A percentile compares a stretch with the other conserved stretches of the same genome.
These are phyloP conservation scores for Hemisphaericaspora xylanilytica DNA, from an alignment of 1,139 yeast species.

Conservation along the genomic window DNA sequence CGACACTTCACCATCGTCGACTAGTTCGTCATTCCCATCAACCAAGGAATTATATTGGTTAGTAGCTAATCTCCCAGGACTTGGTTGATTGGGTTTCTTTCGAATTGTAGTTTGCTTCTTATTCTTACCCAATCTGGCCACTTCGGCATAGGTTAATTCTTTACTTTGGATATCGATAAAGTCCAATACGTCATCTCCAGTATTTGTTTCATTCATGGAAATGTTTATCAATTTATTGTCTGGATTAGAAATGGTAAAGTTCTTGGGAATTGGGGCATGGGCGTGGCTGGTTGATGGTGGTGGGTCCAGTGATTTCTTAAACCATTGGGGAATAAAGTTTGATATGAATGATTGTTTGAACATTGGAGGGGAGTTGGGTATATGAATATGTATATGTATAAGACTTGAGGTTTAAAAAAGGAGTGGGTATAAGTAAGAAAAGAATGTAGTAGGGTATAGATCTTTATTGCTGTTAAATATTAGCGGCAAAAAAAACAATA, in stretches of 20 bases:
- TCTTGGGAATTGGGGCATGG: constrained; percentile 23
- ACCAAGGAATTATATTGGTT: constrained; percentile 12
- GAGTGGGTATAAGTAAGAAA: too few relatives aligned
- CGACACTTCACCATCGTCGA: constrained; percentile 3
- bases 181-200: constrained; percentile 25
- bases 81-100: constrained; percentile 6
- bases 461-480: too few relatives aligned
- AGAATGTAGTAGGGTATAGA: too few relatives aligned
- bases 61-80: constrained; percentile 6
- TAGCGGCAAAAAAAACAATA: too few relatives aligned
- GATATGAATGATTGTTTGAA: constrained; percentile 12
- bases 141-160: constrained; percentile 46
- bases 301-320: constrained; percentile 9
- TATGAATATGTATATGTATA: too few relatives aligned
- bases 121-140: constrained; percentile 31
- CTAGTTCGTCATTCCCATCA: neutral
- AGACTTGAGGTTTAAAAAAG: neutral
- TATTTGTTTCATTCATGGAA: constrained; percentile 28
- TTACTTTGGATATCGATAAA: constrained; percentile 38
- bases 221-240: constrained; percentile 31
- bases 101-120: constrained; percentile 8
- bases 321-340: constrained; percentile 15
- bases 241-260: constrained; percentile 29
- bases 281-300: constrained; percentile 6
- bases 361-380: too few relatives aligned